Base-by-base conservation (phyloP, 495 filamentous ascomycete species). In the Xylaria nigripes region DNA sequence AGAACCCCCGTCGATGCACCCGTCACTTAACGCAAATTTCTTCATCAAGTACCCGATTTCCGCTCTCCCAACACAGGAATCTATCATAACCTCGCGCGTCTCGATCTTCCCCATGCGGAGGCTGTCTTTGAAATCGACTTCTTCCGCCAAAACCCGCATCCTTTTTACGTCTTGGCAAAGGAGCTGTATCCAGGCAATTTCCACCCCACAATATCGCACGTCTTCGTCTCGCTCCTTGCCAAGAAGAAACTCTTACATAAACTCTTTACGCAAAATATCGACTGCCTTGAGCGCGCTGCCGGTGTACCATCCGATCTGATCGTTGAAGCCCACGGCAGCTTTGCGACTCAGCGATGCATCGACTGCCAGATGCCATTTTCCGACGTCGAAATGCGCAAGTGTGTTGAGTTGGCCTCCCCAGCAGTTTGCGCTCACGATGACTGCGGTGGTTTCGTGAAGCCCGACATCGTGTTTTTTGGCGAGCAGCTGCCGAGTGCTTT, bases 191-290 rank as follows among this genome's bases (percentile, higher is more conserved):
- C 93, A 0, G 94, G 90, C n/a, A 82, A 84, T 60, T 95, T 86
- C 74, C 77, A 82, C 50, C 94, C 94, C 2, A 97, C 61, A 13
- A 30, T 65, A 8, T 65, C 66, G 3, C 89, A 95, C 67, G 78
- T 76, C 3, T 95, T 96, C 62, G 81, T 96, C 54, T 79, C 80
- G 9, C 60, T 68, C 27, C 80, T 96, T 13, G 77, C 88, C 29
- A 73, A 86, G 43, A 93, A 91, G 70, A 81, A 82, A 5, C 72
- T 90, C 27, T 72, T 98, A 13, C 70, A 87, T 59, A 92, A 89
- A 72, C 78, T 90, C 38, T 98, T 96, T 71, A 95, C 94, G 5
- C 93, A 98, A 68, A 98, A 98, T 66, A 96, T 98, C 61, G 93
- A 98, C 72, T 90, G 87, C 61, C 78, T 98, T 21, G 93, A 98